Base-by-base conservation (phyloP, 805 yeast genomes). In the Kodamaea kakaduensis region DNA sequence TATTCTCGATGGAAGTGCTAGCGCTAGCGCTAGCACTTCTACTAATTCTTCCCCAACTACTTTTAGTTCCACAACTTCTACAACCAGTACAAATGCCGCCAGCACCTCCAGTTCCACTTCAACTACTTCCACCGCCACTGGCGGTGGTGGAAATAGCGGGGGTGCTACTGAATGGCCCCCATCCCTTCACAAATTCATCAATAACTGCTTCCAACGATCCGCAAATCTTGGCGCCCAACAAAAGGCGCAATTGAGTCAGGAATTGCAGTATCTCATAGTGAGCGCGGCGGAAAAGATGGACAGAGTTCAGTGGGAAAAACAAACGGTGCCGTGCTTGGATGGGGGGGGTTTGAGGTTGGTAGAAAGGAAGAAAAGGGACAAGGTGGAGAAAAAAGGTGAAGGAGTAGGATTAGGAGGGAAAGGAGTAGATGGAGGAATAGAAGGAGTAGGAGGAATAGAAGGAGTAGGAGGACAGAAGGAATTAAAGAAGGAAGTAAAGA, bases 261-360 rank as follows among this genome's bases (percentile, higher is more conserved):
- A 80, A 48, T 54, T 81, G 32, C 77, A 70, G 45, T 42, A 51
- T 8, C 47, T 78, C 22, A 63, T 81, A 17, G 66, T 73, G 34
- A 43, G 54, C 34, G 84, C 84, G 0, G 64, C 70, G 12, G 55
- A 57, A 2, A 57, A 63, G 31, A 13, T 34, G n/a, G 9, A 12
- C 8, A 10, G n/a, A 1, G 77, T 73, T 42, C 70, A 77, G 40
- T 81, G 88, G 88, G 50, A 47, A 3, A 43, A 31, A 8, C 78
- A 75, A 50, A 54, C 56, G 19, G 43, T 81, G 5, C 86, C 86
- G 1, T 43, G 69, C 31, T 46, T 64, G 41, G 62, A 58, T 32
- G 41, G 46, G 17, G 37, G 32, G 10, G 39, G 32, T 3, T 21
- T 47, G 26, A 33, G 37, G 24, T 43, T 52, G 34, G 44, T 15